phyloP scores from a whole-genome alignment of 371 early-diverging fungal genomes.

The Mucor ambiguus region DNA sequence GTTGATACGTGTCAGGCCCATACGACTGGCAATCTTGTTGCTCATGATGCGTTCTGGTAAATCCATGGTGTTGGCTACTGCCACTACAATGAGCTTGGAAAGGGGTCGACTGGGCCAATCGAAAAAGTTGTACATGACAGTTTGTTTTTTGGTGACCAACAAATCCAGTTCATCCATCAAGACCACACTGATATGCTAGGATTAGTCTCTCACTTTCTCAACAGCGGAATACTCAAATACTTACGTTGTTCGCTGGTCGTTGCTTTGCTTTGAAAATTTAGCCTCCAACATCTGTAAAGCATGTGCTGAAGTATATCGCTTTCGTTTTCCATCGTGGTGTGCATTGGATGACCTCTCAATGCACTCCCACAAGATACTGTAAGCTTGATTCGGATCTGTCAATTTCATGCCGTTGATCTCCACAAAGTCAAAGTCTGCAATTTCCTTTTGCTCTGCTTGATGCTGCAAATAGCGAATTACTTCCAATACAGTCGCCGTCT shows the following conservation, averaged over 20 bases:
- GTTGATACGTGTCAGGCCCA: conserved; percentile 87
- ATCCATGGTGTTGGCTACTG: conserved; percentile 99
- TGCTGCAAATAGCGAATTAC: conserved; percentile 79
- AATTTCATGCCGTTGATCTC: conserved; percentile 97
- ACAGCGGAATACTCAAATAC: not conserved
- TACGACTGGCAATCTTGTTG: conserved; percentile 92
- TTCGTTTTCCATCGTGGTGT: conserved; percentile 25
- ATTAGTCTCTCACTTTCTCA: too few species aligned
- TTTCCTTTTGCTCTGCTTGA: conserved; percentile 64
- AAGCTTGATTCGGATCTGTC: conserved; percentile 90
- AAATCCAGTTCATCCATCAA: conserved; percentile 98
- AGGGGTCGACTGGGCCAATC: conserved; percentile 92
- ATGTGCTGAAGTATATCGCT: conserved; percentile 72
- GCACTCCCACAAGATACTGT: conserved; percentile 81
- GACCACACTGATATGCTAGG: conserved; percentile 66
- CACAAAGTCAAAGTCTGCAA: conserved; percentile 80
- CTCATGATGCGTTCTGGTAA: conserved; percentile 93
- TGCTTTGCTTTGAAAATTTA: conserved; percentile 59
- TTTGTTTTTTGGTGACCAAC: conserved; percentile 90
- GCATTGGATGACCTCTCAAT: conserved; percentile 36
- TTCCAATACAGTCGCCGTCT: conserved; percentile 94
- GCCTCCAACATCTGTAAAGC: conserved; percentile 77
- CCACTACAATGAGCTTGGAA: conserved; percentile 88
- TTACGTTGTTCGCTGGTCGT: conserved; percentile 47
- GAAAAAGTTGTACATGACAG: conserved; percentile 97